Evolutionary conservation across 441 rosid genomes (phyloP).

Genomic region (Adansonia grandidieri): DNA sequence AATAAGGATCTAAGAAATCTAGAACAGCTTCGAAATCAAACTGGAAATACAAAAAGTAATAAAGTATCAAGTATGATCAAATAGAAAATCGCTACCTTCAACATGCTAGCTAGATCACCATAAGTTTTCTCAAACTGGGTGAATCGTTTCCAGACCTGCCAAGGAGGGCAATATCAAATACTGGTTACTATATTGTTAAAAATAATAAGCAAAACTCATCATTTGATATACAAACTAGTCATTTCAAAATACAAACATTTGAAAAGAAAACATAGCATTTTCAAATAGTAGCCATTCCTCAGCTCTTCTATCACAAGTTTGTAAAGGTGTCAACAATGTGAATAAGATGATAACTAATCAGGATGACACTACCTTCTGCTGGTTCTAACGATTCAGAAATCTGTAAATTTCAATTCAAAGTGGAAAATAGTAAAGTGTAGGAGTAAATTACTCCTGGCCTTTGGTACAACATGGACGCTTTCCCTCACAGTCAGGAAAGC

Average conservation of each 20-base stretch:
- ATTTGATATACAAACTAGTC: not conserved
- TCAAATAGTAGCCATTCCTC: not conserved
- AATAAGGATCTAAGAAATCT: not conserved
- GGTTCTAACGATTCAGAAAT: not conserved
- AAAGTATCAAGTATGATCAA: not conserved
- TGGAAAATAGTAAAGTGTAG: slow-evolving; percentile 5
- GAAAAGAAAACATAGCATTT: slow-evolving; percentile 6
- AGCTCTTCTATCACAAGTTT: not conserved
- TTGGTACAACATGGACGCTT: not conserved
- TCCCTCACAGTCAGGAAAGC: not conserved
- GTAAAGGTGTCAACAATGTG: not conserved
- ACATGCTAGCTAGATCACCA: slow-evolving; percentile 91
- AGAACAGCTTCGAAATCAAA: slow-evolving; percentile 6
- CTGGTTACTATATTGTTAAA: not conserved
- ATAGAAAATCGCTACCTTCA: slow-evolving; percentile 64
- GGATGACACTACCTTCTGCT: not conserved
- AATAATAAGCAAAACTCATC: slow-evolving; percentile 8
- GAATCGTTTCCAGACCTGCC: slow-evolving; percentile 89
- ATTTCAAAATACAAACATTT: not conserved
- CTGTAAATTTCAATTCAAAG: not conserved
- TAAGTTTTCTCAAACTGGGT: slow-evolving; percentile 86
- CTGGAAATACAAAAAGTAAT: not conserved
- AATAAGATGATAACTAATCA: not conserved
- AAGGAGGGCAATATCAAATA: slow-evolving; percentile 23
- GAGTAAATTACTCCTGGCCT: not conserved